Percentiles rank a stretch among this genome's conserved stretches.
These are phyloP conservation scores for Stylosanthes scabra DNA, from an alignment of 331 rosid species.

Conservation along the genomic window DNA sequence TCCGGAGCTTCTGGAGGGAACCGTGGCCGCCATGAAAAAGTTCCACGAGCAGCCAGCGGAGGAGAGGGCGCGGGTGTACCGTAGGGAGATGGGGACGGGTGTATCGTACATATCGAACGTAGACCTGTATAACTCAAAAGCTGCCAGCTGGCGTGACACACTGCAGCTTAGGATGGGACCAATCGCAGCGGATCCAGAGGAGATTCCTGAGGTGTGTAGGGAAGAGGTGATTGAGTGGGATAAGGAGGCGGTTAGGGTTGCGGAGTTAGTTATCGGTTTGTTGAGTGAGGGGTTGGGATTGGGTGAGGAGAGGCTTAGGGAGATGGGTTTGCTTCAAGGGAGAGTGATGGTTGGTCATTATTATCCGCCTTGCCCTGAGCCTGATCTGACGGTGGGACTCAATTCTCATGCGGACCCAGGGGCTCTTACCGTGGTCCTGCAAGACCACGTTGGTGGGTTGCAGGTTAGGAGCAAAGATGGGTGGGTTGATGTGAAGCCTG, in stretches of 20 bases:
- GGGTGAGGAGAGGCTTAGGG: conserved; percentile 48
- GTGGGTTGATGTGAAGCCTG: conserved; percentile 75
- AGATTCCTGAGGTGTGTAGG: conserved; percentile 62
- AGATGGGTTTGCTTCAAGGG: conserved; percentile 58
- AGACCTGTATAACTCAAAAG: conserved; percentile 66
- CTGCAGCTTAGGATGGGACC: conserved; percentile 52
- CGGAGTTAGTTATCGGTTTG: conserved; percentile 50
- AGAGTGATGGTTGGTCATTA: conserved; percentile 68
- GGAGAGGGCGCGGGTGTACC: conserved; percentile 47
- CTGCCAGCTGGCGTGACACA: conserved; percentile 90
- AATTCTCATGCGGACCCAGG: conserved; percentile 78
- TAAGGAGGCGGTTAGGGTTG: conserved; percentile 55
- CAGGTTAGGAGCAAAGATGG: conserved; percentile 59
- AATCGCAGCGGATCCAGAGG: background rate
- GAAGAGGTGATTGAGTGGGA: conserved; percentile 57
- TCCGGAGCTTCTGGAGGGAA: conserved; percentile 29
- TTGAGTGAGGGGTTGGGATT: conserved; percentile 82
- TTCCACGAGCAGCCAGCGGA: conserved; percentile 82
- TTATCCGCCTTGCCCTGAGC: conserved; percentile 82
- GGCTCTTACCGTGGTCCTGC: conserved; percentile 61
- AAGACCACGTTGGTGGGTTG: conserved; percentile 83
- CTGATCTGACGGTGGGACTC: conserved; percentile 82
- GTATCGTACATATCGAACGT: conserved; percentile 70
- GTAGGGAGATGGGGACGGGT: conserved; percentile 46
- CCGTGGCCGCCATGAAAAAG: conserved; percentile 50